These are phyloP conservation scores for Naganishia onofrii DNA, from an alignment of 768 basidiomycete genomes.

Conservation along the genomic window DNA sequence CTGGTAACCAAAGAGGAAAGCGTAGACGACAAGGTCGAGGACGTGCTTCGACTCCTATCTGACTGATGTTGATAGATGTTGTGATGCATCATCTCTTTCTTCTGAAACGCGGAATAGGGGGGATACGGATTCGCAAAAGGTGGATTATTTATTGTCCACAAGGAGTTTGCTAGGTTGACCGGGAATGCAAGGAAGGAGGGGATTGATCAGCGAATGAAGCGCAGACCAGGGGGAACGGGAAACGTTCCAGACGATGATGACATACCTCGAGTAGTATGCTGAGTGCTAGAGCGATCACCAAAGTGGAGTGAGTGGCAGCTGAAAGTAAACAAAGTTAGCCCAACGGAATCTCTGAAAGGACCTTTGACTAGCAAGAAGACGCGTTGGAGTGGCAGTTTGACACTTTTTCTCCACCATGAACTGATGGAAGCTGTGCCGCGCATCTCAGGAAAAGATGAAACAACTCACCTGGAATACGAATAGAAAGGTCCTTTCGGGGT, in stretches of 20 bases:
- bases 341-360: background rate
- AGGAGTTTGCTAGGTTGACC: background rate
- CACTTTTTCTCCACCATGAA: background rate
- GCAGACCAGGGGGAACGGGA: background rate
- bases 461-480: too few relatives aligned
- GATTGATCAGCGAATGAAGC: background rate
- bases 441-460: background rate
- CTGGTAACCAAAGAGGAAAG: conserved; percentile 20
- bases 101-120: conserved; percentile 2
- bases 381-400: conserved; percentile 18
- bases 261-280: background rate
- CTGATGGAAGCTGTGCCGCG: conserved; percentile 1
- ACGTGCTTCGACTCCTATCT: conserved; percentile 6
- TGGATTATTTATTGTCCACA: background rate
- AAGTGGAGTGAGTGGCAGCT: background rate
- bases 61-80: background rate
- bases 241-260: background rate
- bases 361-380: background rate
- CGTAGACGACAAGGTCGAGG: background rate
- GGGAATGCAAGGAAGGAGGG: background rate
- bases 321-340: background rate
- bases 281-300: background rate
- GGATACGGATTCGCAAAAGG: too few relatives aligned
- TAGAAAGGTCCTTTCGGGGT: conserved; percentile 12
- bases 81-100: background rate